phyloP scores from a whole-genome alignment of 116 monocot species.

The Trichopus zeylanicus region DNA sequence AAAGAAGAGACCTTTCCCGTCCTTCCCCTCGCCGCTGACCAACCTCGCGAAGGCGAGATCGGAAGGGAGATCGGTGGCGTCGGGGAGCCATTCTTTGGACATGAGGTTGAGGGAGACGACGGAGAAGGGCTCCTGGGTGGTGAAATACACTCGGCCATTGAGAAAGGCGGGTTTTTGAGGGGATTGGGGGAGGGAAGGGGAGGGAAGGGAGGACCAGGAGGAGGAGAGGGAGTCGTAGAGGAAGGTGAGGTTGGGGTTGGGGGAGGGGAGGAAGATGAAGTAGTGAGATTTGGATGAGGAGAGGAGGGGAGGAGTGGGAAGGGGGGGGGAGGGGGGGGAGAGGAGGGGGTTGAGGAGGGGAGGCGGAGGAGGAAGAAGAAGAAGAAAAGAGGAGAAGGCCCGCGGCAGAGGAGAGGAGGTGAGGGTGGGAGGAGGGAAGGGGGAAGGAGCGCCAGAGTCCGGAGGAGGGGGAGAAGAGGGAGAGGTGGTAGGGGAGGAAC shows the following conservation, averaged over 20 bases:
- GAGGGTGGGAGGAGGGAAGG: neutral
- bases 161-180: constrained; percentile 13
- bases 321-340: constrained; percentile 10
- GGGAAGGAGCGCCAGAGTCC: constrained; percentile 23
- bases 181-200: constrained; percentile 1
- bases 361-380: constrained; percentile 17
- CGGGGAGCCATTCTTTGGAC: neutral
- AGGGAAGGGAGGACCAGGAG: constrained; percentile 5
- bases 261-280: constrained; percentile 8
- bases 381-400: constrained; percentile 22
- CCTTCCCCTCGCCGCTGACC: constrained; percentile 20
- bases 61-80: constrained; percentile 1
- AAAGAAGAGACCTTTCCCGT: neutral
- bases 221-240: constrained; percentile 11
- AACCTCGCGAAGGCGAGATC: constrained; percentile 31
- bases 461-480: constrained; percentile 11
- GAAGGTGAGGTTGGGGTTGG: neutral
- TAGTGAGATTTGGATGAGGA: constrained; percentile 7
- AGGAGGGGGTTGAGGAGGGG: constrained; percentile 21
- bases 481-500: constrained; percentile 27
- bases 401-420: constrained; percentile 23
- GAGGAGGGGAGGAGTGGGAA: constrained; percentile 6
- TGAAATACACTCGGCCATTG: constrained; percentile 21
- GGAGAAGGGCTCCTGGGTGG: constrained; percentile 37
- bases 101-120: constrained; percentile 16